phyloP scores from a whole-genome alignment of 2,329 filamentous ascomycete genomes.

The Dactylellina haptotyla region DNA sequence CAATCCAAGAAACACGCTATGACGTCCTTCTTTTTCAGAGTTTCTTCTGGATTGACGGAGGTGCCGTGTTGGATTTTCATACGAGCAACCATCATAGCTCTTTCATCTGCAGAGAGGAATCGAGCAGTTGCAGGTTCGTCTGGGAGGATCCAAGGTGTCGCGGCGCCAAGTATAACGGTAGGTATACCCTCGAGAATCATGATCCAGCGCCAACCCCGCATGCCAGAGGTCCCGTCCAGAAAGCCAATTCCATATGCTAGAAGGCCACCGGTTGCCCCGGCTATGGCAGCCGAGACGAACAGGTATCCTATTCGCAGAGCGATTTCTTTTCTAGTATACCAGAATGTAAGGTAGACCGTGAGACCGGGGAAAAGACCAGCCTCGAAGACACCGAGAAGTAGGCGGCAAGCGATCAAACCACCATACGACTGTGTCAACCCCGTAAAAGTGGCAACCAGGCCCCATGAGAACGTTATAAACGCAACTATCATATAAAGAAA shows the following conservation, averaged over 20 bases:
- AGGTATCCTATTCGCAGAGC: slow-evolving; percentile 78
- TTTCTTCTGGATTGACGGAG: slow-evolving; percentile 60
- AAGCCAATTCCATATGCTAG: slow-evolving; percentile 78
- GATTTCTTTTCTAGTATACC: slow-evolving; percentile 78
- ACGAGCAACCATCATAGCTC: slow-evolving; percentile 65
- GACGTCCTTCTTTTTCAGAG: slow-evolving; percentile 72
- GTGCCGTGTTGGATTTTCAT: slow-evolving; percentile 59
- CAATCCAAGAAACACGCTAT: slow-evolving; percentile 75
- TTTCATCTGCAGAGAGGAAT: slow-evolving; percentile 71
- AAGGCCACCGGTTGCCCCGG: slow-evolving; percentile 77
- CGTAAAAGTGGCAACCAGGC: slow-evolving; percentile 74
- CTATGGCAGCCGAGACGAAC: slow-evolving; percentile 75
- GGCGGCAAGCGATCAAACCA: slow-evolving; percentile 73
- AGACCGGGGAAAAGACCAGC: slow-evolving; percentile 77
- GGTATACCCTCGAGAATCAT: slow-evolving; percentile 71
- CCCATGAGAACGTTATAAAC: slow-evolving; percentile 71
- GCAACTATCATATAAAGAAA: slow-evolving; percentile 63
- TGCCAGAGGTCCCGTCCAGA: slow-evolving; percentile 74
- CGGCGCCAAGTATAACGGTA: slow-evolving; percentile 68
- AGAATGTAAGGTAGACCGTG: slow-evolving; percentile 76
- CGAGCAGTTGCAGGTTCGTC: slow-evolving; percentile 73
- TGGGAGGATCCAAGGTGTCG: slow-evolving; percentile 70
- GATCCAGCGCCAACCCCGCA: slow-evolving; percentile 77
- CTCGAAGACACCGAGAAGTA: slow-evolving; percentile 75
- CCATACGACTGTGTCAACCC: slow-evolving; percentile 74